Base-by-base conservation (phyloP, 192 early-diverging fungal genomes). In the Backusella morwellensis region DNA sequence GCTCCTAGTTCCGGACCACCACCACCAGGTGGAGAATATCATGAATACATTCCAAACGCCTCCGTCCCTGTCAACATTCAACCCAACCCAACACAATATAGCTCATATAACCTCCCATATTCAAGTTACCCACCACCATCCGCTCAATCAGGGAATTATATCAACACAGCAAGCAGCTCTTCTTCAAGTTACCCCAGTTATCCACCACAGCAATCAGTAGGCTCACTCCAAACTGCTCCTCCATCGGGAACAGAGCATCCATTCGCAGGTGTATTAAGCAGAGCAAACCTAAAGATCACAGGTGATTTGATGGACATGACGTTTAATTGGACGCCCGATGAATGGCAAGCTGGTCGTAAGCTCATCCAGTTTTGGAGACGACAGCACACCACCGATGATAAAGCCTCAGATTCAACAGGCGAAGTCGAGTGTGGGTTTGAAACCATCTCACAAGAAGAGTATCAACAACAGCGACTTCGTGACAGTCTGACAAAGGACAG, bases 341-440 rank as follows among this genome's bases (percentile, higher is more conserved):
- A 94, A 79, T 88, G 86, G 80, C 85, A 88, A 44, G 81, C 84
- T 35, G 87, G 90, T 5, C 85, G 93, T 12, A 88, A 92, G 14
- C 80, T 94, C 12, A 91, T 94, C 15, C 91, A 93, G 84, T 93
- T 94, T 74, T 91, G 92, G 90, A 83, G 91, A 68, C 86, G 88
- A 21, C 91, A 91, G 66, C 87, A 89, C 34, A 81, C 81, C 52
- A 88, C 89, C 71, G 86, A 90, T 44, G 92, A 91, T 40, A 80
- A 3, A 26, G 3, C 87, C 1, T n/a, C 35, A 3, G 56, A 72
- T 34, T 35, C n/a, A 5, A 40, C 29, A 14, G 34, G 41, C 1
- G 47, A 72, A 41, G 76, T 77, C 0, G 76, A 77, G 59, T 77
- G 76, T 66, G 70, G 76, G 0, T 77, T 77, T 77, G 69, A 77